Percentiles rank a stretch among this genome's conserved stretches.
phyloP scores from a whole-genome alignment of 208 protist species.

The Trypanosoma melophagium region DNA sequence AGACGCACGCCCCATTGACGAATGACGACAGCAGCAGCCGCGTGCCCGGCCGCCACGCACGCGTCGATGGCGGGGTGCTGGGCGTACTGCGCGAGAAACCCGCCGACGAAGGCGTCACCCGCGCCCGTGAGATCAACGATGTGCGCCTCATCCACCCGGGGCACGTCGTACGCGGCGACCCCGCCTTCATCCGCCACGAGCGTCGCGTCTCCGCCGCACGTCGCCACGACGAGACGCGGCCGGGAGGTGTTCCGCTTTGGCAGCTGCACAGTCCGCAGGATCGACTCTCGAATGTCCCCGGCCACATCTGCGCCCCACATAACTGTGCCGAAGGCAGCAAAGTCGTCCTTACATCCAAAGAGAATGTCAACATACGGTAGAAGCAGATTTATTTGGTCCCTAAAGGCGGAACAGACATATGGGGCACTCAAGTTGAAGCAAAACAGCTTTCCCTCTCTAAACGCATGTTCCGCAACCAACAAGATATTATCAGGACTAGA shows the following conservation, averaged over 20 bases:
- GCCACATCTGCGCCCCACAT: constrained; percentile 59
- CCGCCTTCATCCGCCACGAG: constrained; percentile 55
- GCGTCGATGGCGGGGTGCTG: constrained; percentile 35
- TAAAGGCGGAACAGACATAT: constrained; percentile 93
- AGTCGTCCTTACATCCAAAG: constrained; percentile 95
- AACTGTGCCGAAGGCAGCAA: constrained; percentile 63
- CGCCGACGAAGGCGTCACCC: constrained; percentile 97
- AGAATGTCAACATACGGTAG: constrained; percentile 94
- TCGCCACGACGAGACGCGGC: constrained; percentile 88
- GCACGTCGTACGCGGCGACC: constrained; percentile 40
- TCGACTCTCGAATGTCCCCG: constrained; percentile 53
- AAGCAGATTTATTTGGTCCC: constrained; percentile 63
- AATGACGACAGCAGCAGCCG: constrained; percentile 79
- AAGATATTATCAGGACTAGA: constrained; percentile 83
- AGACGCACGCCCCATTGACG: constrained; percentile 84
- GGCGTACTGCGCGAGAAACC: constrained; percentile 92
- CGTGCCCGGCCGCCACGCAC: constrained; percentile 78
- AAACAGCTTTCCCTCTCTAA: constrained; percentile 89
- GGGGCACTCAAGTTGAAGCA: constrained; percentile 94
- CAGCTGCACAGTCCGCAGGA: constrained; percentile 66
- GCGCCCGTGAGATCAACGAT: constrained; percentile 97
- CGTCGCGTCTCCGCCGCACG: constrained; percentile 88
- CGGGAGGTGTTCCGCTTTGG: constrained; percentile 55
- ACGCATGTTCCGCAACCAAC: constrained; percentile 76
- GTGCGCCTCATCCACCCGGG: constrained; percentile 58